A percentile compares a stretch with the other conserved stretches of the same genome.
These are phyloP conservation scores for Tolypocladium tundrense DNA, from an alignment of 2,329 filamentous ascomycete genomes.

Conservation along the genomic window DNA sequence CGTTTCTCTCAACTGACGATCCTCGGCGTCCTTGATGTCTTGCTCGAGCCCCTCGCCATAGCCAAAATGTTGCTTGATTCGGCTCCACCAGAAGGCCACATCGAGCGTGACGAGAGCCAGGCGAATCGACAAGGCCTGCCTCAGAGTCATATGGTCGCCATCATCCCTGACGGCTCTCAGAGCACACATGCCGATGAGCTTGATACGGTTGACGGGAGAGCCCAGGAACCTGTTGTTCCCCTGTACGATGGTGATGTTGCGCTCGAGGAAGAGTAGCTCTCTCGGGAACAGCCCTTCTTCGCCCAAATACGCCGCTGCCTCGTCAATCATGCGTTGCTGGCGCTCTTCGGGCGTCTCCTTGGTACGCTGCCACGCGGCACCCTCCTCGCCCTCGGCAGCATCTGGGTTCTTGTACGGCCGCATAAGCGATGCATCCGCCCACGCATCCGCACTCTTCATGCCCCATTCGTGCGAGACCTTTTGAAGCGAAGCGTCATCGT, in stretches of 20 bases:
- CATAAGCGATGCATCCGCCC: constrained; percentile 56
- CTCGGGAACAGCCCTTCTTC: constrained; percentile 63
- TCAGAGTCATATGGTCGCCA: neutral
- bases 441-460: constrained; percentile 54
- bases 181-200: constrained; percentile 40
- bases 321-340: constrained; percentile 54
- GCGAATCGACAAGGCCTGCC: neutral
- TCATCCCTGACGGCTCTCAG: neutral
- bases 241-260: constrained; percentile 65
- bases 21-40: neutral
- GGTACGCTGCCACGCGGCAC: constrained; percentile 27
- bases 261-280: constrained; percentile 64
- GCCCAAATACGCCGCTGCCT: constrained; percentile 40
- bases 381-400: constrained; percentile 14
- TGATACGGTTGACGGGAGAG: constrained; percentile 61
- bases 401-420: constrained; percentile 42
- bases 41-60: neutral
- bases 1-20: neutral
- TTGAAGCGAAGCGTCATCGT: constrained; percentile 51
- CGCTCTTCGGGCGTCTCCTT: constrained; percentile 43
- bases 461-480: constrained; percentile 52
- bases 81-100: neutral
- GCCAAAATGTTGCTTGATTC: neutral
- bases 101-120: neutral
- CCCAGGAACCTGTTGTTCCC: constrained; percentile 66